A percentile compares a stretch with the other conserved stretches of the same genome.
These are phyloP conservation scores for Cladosporium sp. DNA, from an alignment of 2,329 filamentous ascomycete genomes.

Conservation along the genomic window DNA sequence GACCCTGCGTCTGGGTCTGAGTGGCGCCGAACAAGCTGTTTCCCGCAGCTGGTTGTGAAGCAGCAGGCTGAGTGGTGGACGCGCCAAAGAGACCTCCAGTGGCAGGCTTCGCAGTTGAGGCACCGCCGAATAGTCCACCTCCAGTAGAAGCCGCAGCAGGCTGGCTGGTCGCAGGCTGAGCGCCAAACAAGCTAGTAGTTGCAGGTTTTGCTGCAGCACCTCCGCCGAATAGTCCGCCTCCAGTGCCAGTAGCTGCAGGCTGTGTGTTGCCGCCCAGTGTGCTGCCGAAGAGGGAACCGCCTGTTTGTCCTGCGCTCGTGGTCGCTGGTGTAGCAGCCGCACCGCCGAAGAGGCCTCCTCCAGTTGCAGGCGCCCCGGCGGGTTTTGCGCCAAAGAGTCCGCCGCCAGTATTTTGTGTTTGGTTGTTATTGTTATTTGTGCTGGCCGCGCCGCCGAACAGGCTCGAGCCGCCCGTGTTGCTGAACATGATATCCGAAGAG, in stretches of 20 bases:
- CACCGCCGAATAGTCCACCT: conserved; percentile 3
- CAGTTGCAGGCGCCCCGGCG: conserved; percentile 7
- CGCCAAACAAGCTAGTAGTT: conserved; percentile 14
- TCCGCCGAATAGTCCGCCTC: conserved; percentile 9
- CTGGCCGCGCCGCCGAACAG: conserved; percentile 14
- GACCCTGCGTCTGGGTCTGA: conserved; percentile 14
- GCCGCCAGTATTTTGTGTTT: conserved; percentile 5
- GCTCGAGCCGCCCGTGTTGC: conserved; percentile 2
- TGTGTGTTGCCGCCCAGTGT: conserved; percentile 7
- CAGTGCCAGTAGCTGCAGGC: background rate
- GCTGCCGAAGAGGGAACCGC: conserved; percentile 11
- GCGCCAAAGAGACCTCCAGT: conserved; percentile 14
- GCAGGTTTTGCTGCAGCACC: conserved; percentile 11
- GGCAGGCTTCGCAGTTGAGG: conserved; percentile 5
- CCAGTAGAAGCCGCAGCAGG: conserved; percentile 4
- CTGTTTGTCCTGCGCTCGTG: conserved; percentile 8
- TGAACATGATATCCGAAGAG: background rate
- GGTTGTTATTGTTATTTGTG: conserved; percentile 5
- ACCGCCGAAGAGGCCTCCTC: conserved; percentile 10
- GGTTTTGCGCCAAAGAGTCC: conserved; percentile 6
- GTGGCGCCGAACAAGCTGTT: conserved; percentile 10
- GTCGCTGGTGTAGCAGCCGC: conserved; percentile 5
- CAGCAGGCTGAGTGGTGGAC: conserved; percentile 7
- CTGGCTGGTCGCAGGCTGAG: conserved; percentile 6
- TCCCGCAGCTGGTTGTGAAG: conserved; percentile 12